Conservation (phyloP, 2,329 filamentous ascomycete genomes). For the Penicillium sp. region DNA sequence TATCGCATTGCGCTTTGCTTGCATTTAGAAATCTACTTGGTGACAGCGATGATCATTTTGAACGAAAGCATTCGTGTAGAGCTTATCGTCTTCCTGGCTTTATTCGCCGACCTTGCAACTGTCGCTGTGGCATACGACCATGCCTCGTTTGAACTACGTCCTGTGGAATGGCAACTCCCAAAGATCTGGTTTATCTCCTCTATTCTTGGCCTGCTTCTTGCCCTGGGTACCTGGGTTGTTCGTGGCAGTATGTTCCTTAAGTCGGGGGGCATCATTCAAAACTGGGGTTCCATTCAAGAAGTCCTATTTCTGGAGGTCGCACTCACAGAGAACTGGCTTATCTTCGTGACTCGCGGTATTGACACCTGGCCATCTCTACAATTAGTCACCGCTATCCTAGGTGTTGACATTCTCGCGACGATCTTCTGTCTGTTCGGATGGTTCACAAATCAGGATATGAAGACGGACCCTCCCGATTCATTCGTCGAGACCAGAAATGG, state of each 20-base stretch:
- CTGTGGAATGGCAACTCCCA: slow-evolving; percentile 78
- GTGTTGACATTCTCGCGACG: slow-evolving; percentile 70
- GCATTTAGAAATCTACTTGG: slow-evolving; percentile 74
- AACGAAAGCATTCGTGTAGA: slow-evolving; percentile 74
- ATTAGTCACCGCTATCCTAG: slow-evolving; percentile 68
- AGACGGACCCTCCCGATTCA: slow-evolving; percentile 24
- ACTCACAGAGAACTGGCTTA: slow-evolving; percentile 92
- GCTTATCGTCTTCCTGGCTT: slow-evolving; percentile 75
- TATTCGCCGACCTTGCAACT: slow-evolving; percentile 78
- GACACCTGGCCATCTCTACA: slow-evolving; percentile 74
- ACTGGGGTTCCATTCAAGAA: slow-evolving; percentile 72
- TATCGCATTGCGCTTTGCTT: slow-evolving; percentile 75
- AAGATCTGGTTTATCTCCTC: slow-evolving; percentile 74
- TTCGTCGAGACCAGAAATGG: slow-evolving; percentile 49
- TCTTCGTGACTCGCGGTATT: slow-evolving; percentile 87
- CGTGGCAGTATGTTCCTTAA: slow-evolving; percentile 69
- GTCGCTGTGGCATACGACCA: slow-evolving; percentile 82
- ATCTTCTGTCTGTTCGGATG: slow-evolving; percentile 76
- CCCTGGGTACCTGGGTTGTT: slow-evolving; percentile 71
- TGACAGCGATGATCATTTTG: slow-evolving; percentile 76
- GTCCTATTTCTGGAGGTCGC: slow-evolving; percentile 87
- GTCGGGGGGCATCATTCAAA: slow-evolving; percentile 71
- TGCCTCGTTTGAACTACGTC: slow-evolving; percentile 73
- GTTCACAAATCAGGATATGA: slow-evolving; percentile 58
- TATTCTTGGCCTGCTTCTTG: slow-evolving; percentile 65